Conservation (phyloP, 2,329 filamentous ascomycete species). For the Aspergillus candidus region DNA sequence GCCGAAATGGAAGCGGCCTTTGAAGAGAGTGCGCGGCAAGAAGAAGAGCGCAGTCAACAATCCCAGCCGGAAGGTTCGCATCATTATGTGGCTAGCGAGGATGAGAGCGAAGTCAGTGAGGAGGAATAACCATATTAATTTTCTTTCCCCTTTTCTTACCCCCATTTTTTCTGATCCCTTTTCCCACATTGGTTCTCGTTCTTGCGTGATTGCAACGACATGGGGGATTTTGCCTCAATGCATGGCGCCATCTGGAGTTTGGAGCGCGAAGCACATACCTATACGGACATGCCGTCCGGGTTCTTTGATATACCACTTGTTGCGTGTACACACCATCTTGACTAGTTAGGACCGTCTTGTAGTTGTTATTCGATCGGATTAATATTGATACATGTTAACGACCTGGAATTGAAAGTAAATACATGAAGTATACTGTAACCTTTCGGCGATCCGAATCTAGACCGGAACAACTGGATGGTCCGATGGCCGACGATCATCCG, state of each 20-base stretch:
- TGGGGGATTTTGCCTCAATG: background rate
- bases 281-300: background rate
- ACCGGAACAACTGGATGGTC: slow-evolving; percentile 15
- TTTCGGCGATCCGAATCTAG: background rate
- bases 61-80: slow-evolving; percentile 21
- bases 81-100: slow-evolving; percentile 39
- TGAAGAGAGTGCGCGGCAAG: slow-evolving; percentile 37
- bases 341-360: too few species aligned
- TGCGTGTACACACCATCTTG: too few species aligned
- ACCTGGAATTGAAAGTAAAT: too few species aligned
- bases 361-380: too few species aligned
- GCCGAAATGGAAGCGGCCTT: slow-evolving; percentile 54
- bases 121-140: slow-evolving; percentile 46
- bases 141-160: slow-evolving; percentile 1
- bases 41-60: slow-evolving; percentile 34
- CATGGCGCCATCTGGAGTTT: slow-evolving; percentile 14
- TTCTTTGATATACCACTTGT: too few species aligned
- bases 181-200: slow-evolving; percentile 2
- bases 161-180: slow-evolving; percentile 1
- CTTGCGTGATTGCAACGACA: too few species aligned
- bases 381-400: too few species aligned
- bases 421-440: too few species aligned
- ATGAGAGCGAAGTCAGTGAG: slow-evolving; percentile 61
- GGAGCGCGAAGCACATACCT: background rate
- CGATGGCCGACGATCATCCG: slow-evolving; percentile 8